Percentiles rank a stretch among this genome's conserved stretches.
phyloP scores from a whole-genome alignment of 768 basidiomycete species.

The Auriculariales sp. region DNA sequence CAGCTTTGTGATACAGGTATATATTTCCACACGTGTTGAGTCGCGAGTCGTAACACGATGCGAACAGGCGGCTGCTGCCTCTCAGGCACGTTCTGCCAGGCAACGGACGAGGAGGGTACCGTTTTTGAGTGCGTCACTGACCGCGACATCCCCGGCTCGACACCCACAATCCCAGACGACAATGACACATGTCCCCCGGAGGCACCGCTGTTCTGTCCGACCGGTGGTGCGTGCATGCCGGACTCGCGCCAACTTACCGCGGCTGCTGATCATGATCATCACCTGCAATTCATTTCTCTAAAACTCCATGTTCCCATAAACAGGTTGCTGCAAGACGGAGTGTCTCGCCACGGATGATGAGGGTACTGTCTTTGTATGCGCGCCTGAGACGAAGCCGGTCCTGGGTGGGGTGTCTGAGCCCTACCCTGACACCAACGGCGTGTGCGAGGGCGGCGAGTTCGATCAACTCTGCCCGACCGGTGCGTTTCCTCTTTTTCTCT shows the following conservation, averaged over 20 bases:
- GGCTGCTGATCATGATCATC: not conserved
- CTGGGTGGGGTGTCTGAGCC: not conserved
- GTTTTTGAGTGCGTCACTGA: not conserved
- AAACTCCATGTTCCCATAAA: not conserved
- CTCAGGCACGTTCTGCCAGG: not conserved
- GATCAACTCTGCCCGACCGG: not conserved
- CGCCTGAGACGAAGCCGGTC: not conserved
- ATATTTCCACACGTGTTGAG: not conserved
- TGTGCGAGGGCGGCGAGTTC: not conserved
- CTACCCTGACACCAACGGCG: not conserved
- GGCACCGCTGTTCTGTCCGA: not conserved
- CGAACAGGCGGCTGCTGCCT: not conserved
- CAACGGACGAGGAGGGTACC: not conserved
- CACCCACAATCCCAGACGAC: not conserved
- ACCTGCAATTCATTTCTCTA: not conserved
- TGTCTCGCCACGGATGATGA: not conserved
- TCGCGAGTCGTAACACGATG: not conserved
- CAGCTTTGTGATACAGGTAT: not conserved
- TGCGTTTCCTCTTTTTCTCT: too few species aligned
- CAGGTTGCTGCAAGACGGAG: not conserved
- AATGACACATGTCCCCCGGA: not conserved
- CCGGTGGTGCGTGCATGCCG: not conserved
- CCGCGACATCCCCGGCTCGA: not conserved
- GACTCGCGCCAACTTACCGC: not conserved
- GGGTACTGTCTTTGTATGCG: not conserved